Base-by-base conservation (phyloP, 495 filamentous ascomycete genomes). In the Aspergillus egyptiacus region DNA sequence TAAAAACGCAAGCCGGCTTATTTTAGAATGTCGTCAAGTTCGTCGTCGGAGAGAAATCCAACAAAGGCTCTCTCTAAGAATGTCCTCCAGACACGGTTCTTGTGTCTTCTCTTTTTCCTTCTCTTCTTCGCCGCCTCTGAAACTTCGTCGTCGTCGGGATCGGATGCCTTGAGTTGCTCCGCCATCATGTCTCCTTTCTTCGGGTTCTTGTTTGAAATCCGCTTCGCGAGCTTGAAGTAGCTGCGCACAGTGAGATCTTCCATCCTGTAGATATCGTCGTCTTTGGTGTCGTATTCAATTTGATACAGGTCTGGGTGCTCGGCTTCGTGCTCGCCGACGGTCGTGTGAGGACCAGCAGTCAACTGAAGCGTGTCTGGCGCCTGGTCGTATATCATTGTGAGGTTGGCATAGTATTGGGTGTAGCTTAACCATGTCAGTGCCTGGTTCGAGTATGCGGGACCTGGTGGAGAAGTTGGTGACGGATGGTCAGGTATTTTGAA, bases 391-490 rank as follows among this genome's bases (percentile, higher is more conserved):
- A 94, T 83, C 50, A 76, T 67, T 0, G 94, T 96, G 2, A 99
- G 70, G 67, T 99, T 99, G 34, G 91, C 89, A 63, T 76, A 95
- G 69, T 94, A 96, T 56, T 99, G 93, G 3, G 81, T 90, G 60
- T 86, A 96, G 8, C 85, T 74, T 2, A 86, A 73, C 51, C 85
- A 69, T 0, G 86, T 84, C 19, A 95, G 71, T 0, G 87, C 68
- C 62, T 99, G 94, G 23, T 85, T 82, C 3, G 84, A 91, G 65
- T 99, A 97, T 3, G 88, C 94, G 0, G 93, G 93, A 2, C 93
- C 93, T 0, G 93, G 94, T 8, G 82, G 81, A 19, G 85, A 62
- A 3, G 78, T 75, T 55, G 82, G 79, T 1, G 89, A 81, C 9
- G 93, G 93, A 1, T 82, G 76, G 6, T 77, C 61, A 0, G 93